Evolutionary conservation across 1,139 yeast genomes (phyloP).

Genomic region (Geotrichum macrosporum): DNA sequence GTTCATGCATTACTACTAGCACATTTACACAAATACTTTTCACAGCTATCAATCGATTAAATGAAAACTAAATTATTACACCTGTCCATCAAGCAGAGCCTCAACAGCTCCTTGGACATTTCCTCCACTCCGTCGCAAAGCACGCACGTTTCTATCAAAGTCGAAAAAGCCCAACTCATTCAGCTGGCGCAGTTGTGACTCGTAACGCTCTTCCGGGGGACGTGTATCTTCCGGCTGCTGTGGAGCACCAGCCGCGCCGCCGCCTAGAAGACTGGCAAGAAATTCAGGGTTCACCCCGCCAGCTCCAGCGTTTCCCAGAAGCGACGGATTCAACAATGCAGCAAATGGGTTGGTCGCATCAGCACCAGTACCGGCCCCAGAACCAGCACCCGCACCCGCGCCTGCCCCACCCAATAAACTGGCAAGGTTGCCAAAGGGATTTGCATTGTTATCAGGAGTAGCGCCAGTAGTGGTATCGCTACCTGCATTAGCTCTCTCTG

Average conservation of each 20-base stretch:
- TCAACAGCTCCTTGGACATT: constrained; percentile 96
- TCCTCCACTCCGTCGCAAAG: constrained; percentile 92
- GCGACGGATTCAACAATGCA: constrained; percentile 23
- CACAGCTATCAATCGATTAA: too few species aligned
- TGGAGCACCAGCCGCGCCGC: constrained; percentile 24
- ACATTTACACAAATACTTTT: background rate
- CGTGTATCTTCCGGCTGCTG: constrained; percentile 58
- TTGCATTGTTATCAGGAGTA: constrained; percentile 22
- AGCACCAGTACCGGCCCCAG: constrained; percentile 23
- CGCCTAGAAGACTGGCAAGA: constrained; percentile 29
- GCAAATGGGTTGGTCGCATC: constrained; percentile 29
- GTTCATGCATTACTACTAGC: too few species aligned
- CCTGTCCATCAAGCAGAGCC: constrained; percentile 61
- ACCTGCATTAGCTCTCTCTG: constrained; percentile 21
- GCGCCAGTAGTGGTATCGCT: constrained; percentile 23
- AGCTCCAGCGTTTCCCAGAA: constrained; percentile 22
- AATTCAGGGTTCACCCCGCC: constrained; percentile 27
- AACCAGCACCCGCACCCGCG: constrained; percentile 23
- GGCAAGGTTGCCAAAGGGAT: constrained; percentile 31
- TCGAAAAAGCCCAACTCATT: constrained; percentile 96
- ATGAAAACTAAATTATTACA: too few species aligned
- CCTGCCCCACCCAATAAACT: constrained; percentile 26
- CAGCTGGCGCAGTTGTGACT: constrained; percentile 81
- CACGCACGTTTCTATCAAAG: constrained; percentile 85
- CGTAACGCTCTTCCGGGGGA: constrained; percentile 95